Percentiles rank a stretch among this genome's conserved stretches.
Conservation (phyloP, 2,329 filamentous ascomycete species). For the Penicillium sp. region DNA sequence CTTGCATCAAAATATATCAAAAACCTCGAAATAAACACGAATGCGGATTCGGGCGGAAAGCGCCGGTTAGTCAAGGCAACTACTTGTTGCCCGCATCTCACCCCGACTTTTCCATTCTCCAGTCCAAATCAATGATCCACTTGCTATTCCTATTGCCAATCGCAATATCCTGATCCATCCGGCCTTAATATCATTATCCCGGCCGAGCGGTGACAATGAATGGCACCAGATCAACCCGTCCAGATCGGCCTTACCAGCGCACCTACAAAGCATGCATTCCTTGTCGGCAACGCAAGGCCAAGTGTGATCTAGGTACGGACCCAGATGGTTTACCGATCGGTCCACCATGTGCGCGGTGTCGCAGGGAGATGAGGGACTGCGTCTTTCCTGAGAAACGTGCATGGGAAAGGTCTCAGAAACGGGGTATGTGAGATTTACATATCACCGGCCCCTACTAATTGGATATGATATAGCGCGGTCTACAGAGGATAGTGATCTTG, state of each 20-base stretch:
- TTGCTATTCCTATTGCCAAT: slow-evolving; percentile 8
- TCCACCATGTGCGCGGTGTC: slow-evolving; percentile 46
- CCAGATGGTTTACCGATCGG: slow-evolving; percentile 37
- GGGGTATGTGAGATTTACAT: slow-evolving; percentile 21
- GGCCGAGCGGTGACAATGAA: slow-evolving; percentile 19
- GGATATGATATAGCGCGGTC: slow-evolving; percentile 13
- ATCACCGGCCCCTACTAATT: slow-evolving; percentile 2
- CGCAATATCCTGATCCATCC: slow-evolving; percentile 13
- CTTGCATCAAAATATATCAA: too few relatives aligned
- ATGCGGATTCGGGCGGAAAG: slow-evolving; percentile 1
- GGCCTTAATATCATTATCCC: slow-evolving; percentile 1
- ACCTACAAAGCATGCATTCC: slow-evolving; percentile 52
- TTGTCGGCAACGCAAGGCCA: slow-evolving; percentile 50
- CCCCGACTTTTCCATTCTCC: slow-evolving; percentile 7
- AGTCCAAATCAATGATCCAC: slow-evolving; percentile 15
- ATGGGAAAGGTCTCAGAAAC: slow-evolving; percentile 37
- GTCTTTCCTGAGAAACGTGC: slow-evolving; percentile 43
- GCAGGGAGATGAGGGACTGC: slow-evolving; percentile 48
- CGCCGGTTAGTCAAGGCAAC: slow-evolving; percentile 11
- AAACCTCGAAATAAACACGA: too few relatives aligned
- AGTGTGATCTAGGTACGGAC: slow-evolving; percentile 45
- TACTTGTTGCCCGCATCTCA: slow-evolving; percentile 1
- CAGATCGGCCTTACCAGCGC: slow-evolving; percentile 44
- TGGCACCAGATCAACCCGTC: slow-evolving; percentile 21
- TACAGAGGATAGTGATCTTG: slow-evolving; percentile 8